Conservation (phyloP, 2,329 filamentous ascomycete species). For the Xylaria sp. region DNA sequence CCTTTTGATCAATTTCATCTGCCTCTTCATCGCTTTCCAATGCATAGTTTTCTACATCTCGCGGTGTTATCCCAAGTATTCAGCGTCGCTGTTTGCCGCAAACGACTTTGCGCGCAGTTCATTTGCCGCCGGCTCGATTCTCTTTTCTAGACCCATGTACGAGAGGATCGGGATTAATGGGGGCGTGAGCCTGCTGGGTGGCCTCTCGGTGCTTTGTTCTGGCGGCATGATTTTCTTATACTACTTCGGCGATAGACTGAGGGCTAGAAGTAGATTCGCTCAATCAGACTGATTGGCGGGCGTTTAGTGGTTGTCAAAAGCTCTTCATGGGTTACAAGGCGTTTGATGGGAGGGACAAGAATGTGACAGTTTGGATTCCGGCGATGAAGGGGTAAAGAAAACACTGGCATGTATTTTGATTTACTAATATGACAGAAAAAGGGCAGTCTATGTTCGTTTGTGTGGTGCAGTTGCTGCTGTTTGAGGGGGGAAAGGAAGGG, state of each 20-base stretch:
- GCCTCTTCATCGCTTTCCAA: conserved; percentile 33
- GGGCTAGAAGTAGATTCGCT: conserved; percentile 24
- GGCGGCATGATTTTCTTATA: conserved; percentile 22
- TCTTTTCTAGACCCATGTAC: conserved; percentile 26
- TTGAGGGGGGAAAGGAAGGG: too few relatives aligned
- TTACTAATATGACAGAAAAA: too few relatives aligned
- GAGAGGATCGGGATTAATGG: conserved; percentile 17
- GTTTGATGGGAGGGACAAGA: neutral
- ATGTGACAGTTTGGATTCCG: neutral
- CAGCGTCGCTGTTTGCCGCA: conserved; percentile 27
- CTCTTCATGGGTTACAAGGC: neutral
- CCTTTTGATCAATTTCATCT: conserved; percentile 39
- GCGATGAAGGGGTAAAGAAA: too few relatives aligned
- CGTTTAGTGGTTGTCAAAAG: too few relatives aligned
- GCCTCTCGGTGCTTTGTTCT: conserved; percentile 18
- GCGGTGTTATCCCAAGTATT: conserved; percentile 26
- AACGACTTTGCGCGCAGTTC: conserved; percentile 24
- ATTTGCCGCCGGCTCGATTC: conserved; percentile 22
- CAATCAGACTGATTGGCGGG: conserved; percentile 6
- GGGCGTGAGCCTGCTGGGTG: conserved; percentile 23
- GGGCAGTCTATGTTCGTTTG: too few relatives aligned
- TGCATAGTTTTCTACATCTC: conserved; percentile 43
- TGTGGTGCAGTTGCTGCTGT: too few relatives aligned
- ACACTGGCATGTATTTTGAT: neutral
- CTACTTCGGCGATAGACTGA: conserved; percentile 16